phyloP scores from a whole-genome alignment of 257 asterid genomes.

The Capsicum chinense region DNA sequence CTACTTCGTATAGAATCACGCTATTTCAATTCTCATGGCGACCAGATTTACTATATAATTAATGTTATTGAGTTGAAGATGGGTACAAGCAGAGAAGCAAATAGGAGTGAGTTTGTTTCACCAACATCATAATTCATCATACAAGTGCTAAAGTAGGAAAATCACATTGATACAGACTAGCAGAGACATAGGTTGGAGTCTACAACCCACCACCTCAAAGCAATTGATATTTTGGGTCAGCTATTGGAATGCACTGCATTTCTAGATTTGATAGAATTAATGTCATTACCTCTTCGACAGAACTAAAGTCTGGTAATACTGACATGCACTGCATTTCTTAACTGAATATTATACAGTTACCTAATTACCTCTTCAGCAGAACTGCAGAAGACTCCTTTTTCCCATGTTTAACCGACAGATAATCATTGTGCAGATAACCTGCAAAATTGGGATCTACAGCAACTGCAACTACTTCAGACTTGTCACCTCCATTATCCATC shows the following conservation, averaged over 20 bases:
- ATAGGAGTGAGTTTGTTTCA: background rate
- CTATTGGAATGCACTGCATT: background rate
- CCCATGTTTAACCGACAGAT: constrained; percentile 66
- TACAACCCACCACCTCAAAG: background rate
- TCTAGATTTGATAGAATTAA: background rate
- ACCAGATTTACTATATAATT: constrained; percentile 5
- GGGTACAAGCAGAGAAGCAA: background rate
- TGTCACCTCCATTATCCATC: constrained; percentile 89
- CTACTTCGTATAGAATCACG: background rate
- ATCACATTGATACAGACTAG: no score
- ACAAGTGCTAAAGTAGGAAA: no score
- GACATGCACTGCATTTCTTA: constrained; percentile 17
- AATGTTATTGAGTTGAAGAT: background rate
- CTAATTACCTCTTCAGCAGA: constrained; percentile 72
- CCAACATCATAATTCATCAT: background rate
- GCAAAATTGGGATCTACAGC: constrained; percentile 93
- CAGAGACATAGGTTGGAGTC: no score
- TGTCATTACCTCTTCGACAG: constrained; percentile 66
- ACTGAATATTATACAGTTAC: background rate
- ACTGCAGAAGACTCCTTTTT: constrained; percentile 75
- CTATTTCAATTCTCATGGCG: background rate
- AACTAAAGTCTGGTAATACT: constrained; percentile 51
- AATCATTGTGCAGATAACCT: constrained; percentile 71
- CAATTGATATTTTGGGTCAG: background rate
- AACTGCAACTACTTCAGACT: constrained; percentile 89